phyloP scores from a whole-genome alignment of 208 protist species.

The Wallacemonas sp. region DNA sequence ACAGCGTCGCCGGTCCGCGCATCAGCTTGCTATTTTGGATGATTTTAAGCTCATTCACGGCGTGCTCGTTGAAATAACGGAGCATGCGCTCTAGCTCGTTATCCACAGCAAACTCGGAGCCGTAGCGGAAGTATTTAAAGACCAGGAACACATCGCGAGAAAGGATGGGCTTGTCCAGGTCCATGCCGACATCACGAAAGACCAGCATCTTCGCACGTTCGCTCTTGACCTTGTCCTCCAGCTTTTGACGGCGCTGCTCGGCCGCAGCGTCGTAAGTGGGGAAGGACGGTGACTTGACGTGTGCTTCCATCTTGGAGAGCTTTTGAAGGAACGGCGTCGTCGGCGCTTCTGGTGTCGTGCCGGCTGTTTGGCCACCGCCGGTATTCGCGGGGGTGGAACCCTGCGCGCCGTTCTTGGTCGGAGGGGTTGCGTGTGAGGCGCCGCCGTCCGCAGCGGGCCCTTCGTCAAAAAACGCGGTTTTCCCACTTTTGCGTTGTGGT shows the following conservation, averaged over 20 bases:
- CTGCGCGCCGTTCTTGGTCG: background rate
- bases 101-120: slow-evolving; percentile 85
- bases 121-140: slow-evolving; percentile 88
- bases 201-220: slow-evolving; percentile 79
- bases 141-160: slow-evolving; percentile 87
- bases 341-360: background rate
- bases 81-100: slow-evolving; percentile 89
- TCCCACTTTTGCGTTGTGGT: slow-evolving; percentile 38
- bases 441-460: background rate
- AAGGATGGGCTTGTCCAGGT: slow-evolving; percentile 87
- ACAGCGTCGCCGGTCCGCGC: slow-evolving; percentile 72
- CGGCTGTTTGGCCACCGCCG: background rate
- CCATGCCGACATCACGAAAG: slow-evolving; percentile 89
- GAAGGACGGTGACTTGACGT: slow-evolving; percentile 41
- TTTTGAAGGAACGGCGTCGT: slow-evolving; percentile 51
- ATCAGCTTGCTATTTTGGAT: slow-evolving; percentile 90
- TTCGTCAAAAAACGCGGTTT: slow-evolving; percentile 42
- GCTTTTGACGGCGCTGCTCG: slow-evolving; percentile 37
- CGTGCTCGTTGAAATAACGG: slow-evolving; percentile 91
- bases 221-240: slow-evolving; percentile 64
- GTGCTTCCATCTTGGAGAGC: slow-evolving; percentile 60
- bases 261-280: slow-evolving; percentile 52
- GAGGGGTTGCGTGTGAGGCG: background rate
- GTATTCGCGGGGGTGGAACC: background rate
- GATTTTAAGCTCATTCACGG: slow-evolving; percentile 87